Base-by-base conservation (phyloP, 345 rosid species). In the Dipteronia dyeriana region DNA sequence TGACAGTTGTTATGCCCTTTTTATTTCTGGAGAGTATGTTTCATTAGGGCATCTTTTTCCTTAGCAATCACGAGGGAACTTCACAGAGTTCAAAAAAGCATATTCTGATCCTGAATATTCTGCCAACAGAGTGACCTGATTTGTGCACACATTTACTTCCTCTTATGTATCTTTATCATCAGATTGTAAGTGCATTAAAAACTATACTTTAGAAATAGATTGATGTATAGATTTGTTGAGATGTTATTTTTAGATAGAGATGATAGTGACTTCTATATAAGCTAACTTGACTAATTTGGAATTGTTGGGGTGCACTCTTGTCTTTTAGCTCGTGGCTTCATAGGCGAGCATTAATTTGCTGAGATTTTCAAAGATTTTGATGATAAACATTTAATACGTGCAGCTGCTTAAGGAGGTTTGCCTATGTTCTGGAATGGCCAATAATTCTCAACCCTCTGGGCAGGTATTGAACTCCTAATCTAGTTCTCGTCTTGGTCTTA, bases 391-490 rank as follows among this genome's bases (percentile, higher is more conserved):
- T 31, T 68, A 29, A 60, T 77, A 26, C 34, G 66, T 72, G 62
- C 78, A 79, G 87, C 25, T 26, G 23, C 62, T 51, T 63, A 39
- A 77, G 79, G 80, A 25, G 76, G 59, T 68, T 84, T 26, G 67
- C 16, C 9, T 67, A 63, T 77, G 82, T 71, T 62, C 79, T 77
- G 71, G 67, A 59, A 91, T 94, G 98, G 86, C 93, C 67, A 89
- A 88, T 78, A 90, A 88, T 82, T 83, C 91, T 79, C 97, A 85
- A 60, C 81, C 91, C 54, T 85, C 97, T 34, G 90, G 91, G 75
- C 97, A 91, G 92, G 96, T 91, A 65, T 23, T 71, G 13, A 54
- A 25, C 2, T 71, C 66, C 75, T 25, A 38, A 62, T 73, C 38
- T 9, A 41, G 59, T 76, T 59, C 68, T 60, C 54, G 59, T 72